Percentiles rank a stretch among this genome's conserved stretches.
phyloP scores from a whole-genome alignment of 2,329 filamentous ascomycete species.

The Emericellopsis atlantica region DNA sequence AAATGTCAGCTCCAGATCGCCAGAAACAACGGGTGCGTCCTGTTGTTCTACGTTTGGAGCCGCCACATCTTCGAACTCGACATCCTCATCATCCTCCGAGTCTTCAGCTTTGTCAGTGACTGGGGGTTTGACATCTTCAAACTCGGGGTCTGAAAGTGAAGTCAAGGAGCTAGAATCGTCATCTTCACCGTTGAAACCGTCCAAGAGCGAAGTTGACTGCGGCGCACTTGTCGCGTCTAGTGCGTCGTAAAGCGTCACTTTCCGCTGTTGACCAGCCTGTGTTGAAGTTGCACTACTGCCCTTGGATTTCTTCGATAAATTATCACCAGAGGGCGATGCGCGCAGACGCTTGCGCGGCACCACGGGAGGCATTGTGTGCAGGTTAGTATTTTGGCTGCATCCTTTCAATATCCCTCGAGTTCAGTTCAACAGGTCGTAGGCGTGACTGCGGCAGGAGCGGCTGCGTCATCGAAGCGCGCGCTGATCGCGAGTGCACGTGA shows the following conservation, averaged over 20 bases:
- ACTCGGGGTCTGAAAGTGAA: slow-evolving; percentile 44
- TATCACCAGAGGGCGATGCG: slow-evolving; percentile 18
- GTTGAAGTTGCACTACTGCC: slow-evolving; percentile 2
- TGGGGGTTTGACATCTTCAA: slow-evolving; percentile 27
- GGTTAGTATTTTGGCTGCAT: slow-evolving; percentile 4
- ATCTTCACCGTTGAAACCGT: slow-evolving; percentile 26
- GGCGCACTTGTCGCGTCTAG: slow-evolving; percentile 37
- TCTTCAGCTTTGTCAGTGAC: slow-evolving; percentile 25
- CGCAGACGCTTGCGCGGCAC: slow-evolving; percentile 55
- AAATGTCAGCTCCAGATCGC: slow-evolving; percentile 65
- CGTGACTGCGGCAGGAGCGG: background rate
- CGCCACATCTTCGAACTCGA: slow-evolving; percentile 50
- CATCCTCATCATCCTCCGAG: slow-evolving; percentile 26
- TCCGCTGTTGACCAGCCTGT: slow-evolving; percentile 21
- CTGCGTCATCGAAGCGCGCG: slow-evolving; percentile 14
- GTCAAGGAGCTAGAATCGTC: slow-evolving; percentile 35
- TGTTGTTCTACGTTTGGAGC: slow-evolving; percentile 43
- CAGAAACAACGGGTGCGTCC: slow-evolving; percentile 37
- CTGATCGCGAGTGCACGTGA: slow-evolving; percentile 16
- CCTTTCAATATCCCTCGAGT: background rate
- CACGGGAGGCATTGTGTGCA: slow-evolving; percentile 48
- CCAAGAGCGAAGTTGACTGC: slow-evolving; percentile 26
- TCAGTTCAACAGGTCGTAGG: background rate
- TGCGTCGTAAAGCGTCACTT: slow-evolving; percentile 47
- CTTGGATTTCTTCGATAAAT: slow-evolving; percentile 10